phyloP scores from a whole-genome alignment of 2,329 filamentous ascomycete species.

The Fusarium lyarnte region DNA sequence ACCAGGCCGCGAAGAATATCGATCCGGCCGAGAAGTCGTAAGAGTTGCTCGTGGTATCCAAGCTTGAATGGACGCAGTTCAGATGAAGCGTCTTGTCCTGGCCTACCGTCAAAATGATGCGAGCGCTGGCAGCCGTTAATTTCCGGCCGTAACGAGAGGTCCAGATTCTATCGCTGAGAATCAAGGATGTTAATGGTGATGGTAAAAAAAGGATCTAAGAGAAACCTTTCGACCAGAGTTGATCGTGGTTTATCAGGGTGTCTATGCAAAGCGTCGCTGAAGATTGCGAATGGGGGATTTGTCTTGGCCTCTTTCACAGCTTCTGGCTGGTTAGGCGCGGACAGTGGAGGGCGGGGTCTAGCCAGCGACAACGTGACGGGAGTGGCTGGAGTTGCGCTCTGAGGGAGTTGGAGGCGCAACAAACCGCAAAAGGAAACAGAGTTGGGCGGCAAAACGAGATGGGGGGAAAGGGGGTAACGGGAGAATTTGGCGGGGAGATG shows the following conservation, averaged over 20 bases:
- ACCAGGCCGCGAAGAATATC: slow-evolving; percentile 8
- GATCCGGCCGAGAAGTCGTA: slow-evolving; percentile 12
- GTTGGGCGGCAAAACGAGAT: slow-evolving; percentile 27
- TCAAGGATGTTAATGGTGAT: slow-evolving; percentile 9
- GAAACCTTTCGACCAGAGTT: slow-evolving; percentile 3
- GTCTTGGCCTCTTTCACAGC: slow-evolving; percentile 35
- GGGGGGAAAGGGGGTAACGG: slow-evolving; percentile 3
- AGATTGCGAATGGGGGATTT: slow-evolving; percentile 25
- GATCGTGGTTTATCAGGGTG: slow-evolving; percentile 21
- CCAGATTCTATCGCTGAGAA: not conserved
- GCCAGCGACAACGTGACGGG: slow-evolving; percentile 42
- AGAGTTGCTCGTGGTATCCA: slow-evolving; percentile 19
- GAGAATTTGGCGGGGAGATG: not conserved
- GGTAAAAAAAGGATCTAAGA: slow-evolving; percentile 6
- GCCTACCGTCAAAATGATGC: slow-evolving; percentile 7
- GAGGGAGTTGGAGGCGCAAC: slow-evolving; percentile 29
- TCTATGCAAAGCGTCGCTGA: slow-evolving; percentile 32
- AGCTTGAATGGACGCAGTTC: not conserved
- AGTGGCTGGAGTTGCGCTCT: slow-evolving; percentile 41
- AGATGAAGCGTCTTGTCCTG: slow-evolving; percentile 10
- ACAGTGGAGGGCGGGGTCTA: slow-evolving; percentile 43
- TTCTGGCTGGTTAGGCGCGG: slow-evolving; percentile 44
- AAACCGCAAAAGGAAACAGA: slow-evolving; percentile 9
- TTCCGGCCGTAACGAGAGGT: slow-evolving; percentile 13
- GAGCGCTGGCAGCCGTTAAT: slow-evolving; percentile 4